These are phyloP conservation scores for Pestalotiopsis sp. DNA, from an alignment of 2,329 filamentous ascomycete species.

Conservation along the genomic window DNA sequence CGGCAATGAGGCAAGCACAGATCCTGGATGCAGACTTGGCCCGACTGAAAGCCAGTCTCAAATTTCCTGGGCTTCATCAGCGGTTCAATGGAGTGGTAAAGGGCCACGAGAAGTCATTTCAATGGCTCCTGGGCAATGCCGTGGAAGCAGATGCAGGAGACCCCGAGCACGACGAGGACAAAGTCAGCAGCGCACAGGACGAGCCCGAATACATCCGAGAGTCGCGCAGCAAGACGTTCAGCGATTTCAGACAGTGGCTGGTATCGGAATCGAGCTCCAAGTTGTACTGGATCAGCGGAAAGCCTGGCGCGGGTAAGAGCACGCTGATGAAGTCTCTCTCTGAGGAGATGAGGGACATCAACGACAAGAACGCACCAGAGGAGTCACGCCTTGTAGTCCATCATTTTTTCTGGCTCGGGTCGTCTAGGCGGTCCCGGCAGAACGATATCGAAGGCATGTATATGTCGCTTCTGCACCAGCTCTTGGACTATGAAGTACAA, in stretches of 20 bases:
- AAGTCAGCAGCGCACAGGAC: no score
- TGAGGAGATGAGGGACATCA: not conserved
- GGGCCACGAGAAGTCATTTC: slow-evolving; percentile 4
- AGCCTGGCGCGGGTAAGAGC: not conserved
- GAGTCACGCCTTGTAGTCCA: not conserved
- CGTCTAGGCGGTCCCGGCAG: not conserved
- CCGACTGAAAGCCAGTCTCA: not conserved
- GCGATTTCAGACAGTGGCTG: not conserved
- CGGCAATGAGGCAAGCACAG: not conserved
- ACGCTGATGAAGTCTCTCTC: not conserved
- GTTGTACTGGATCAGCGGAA: not conserved
- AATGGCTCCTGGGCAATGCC: not conserved
- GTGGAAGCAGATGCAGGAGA: not conserved
- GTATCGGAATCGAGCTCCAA: not conserved
- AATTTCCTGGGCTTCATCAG: not conserved
- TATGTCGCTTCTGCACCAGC: not conserved
- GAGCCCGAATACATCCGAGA: not conserved
- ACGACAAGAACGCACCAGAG: not conserved
- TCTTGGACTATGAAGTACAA: not conserved
- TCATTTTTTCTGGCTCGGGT: not conserved
- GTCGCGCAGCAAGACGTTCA: not conserved
- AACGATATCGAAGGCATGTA: not conserved
- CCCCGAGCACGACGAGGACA: not conserved
- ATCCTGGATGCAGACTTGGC: not conserved
- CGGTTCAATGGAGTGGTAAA: not conserved